Evolutionary conservation across 2,329 filamentous ascomycete species (phyloP), one percentile per base, ranked within the genome.

Genomic region (Alternaria conjuncta): DNA sequence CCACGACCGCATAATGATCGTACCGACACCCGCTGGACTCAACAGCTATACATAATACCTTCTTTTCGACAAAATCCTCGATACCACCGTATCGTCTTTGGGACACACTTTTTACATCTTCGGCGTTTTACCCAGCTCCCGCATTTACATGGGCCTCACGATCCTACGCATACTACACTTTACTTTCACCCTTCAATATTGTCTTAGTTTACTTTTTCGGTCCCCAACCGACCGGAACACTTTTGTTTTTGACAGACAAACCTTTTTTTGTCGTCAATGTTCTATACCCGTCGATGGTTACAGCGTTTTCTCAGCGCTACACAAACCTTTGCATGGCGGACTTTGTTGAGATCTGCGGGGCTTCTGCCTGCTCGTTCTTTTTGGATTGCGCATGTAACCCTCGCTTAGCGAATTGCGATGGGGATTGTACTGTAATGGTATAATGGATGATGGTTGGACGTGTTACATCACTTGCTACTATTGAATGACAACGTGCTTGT

Each of bases 371-470:
- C 36, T 41, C 36, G 65, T 68, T 64, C 32, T 28, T 63, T 63
- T 66, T 71, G 66, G 68, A 64, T 61, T 47, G 45, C 21, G 60
- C 2, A 60, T 61, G 64, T 64, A 18, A 66, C 50, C 32, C 56
- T 66, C 56, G 46, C 26, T 56, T 57, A 56, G 60, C 63, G 43
- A 11, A 8, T 18, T 9, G 49, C 41, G 32, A 26, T 64, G 51
- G 60, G 67, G 64, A 70, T 65, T 70, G 67, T 73, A 75, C 51
- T 71, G 67, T 71, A 73, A 69, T 70, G 69, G 67, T 72, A 46
- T 46, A 21, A 46, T 23, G 20, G 20, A 46, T 30, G 25, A n/a
- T 50, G 49, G 60, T 51, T 50, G 46, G 59, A 60, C 36, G 44
- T 58, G 23, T 41, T 54, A 50, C 54, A 53, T 23, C 18, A 55